phyloP scores from a whole-genome alignment of 2,329 filamentous ascomycete genomes.

The Alternaria dauci region DNA sequence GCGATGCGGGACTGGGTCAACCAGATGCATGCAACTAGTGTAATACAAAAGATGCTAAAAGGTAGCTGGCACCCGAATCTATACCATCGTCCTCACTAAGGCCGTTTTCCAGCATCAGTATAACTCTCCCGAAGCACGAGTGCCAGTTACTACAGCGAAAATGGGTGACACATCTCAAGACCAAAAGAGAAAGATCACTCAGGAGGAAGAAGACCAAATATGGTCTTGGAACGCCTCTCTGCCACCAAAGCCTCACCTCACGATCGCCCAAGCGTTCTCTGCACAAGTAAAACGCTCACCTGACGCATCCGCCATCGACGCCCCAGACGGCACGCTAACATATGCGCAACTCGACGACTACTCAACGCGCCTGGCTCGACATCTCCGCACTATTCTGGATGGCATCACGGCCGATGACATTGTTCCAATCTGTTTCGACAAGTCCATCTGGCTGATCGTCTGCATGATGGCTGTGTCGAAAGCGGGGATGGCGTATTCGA shows the following conservation, averaged over 20 bases:
- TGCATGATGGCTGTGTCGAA: conserved; percentile 13
- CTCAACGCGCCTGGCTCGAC: conserved; percentile 2
- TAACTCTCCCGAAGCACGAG: not conserved
- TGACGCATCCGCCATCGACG: conserved; percentile 8
- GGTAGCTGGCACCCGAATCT: not conserved
- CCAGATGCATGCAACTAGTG: not conserved
- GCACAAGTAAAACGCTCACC: not conserved
- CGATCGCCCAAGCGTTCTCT: conserved; percentile 6
- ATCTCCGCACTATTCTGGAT: conserved; percentile 2
- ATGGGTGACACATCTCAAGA: not conserved
- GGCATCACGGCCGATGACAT: conserved; percentile 1
- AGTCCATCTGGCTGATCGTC: conserved; percentile 10
- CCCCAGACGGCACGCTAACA: conserved; percentile 6
- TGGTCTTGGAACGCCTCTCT: conserved; percentile 7
- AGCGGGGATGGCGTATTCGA: conserved; percentile 9
- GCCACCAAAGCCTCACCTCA: not conserved
- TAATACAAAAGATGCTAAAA: not conserved
- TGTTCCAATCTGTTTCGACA: conserved; percentile 13
- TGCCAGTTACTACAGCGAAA: too few relatives aligned
- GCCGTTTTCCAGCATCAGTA: not conserved
- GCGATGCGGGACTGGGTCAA: conserved; percentile 1
- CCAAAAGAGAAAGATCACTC: not conserved
- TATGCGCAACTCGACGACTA: conserved; percentile 7
- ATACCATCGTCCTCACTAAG: not conserved
- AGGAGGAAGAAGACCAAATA: conserved; percentile 5